Conservation (phyloP, 23 red algal species). For the Porphyridium purpureum region DNA sequence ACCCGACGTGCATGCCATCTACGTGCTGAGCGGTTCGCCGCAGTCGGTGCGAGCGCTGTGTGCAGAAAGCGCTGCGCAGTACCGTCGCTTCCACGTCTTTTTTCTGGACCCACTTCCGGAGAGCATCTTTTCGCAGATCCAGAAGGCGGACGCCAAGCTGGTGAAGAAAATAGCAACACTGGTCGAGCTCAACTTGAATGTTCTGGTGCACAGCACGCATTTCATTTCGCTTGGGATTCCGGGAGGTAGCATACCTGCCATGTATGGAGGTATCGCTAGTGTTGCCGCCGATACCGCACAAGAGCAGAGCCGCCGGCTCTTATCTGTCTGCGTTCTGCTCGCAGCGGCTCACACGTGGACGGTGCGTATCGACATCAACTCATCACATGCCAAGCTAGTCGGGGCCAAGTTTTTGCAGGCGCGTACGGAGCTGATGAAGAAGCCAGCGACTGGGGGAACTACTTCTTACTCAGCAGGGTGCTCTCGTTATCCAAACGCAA, state of each 20-base stretch:
- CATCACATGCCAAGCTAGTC: constrained; percentile 16
- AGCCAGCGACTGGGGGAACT: neutral
- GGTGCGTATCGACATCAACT: constrained; percentile 27
- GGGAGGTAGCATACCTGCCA: constrained; percentile 21
- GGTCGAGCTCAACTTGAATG: constrained; percentile 69
- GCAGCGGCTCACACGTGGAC: constrained; percentile 24
- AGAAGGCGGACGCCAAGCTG: constrained; percentile 18
- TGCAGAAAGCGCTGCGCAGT: constrained; percentile 30
- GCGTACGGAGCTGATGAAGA: constrained; percentile 1
- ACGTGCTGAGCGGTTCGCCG: constrained; percentile 44
- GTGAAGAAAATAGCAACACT: constrained; percentile 36
- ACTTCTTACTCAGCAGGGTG: neutral
- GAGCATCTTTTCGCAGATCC: constrained; percentile 41
- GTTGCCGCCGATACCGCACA: constrained; percentile 24
- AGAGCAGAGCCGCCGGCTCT: constrained; percentile 15
- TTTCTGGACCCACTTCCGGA: constrained; percentile 55
- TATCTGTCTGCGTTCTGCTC: constrained; percentile 17
- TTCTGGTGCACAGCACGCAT: constrained; percentile 52
- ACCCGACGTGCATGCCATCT: constrained; percentile 57
- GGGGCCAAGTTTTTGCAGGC: constrained; percentile 27
- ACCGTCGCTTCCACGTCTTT: constrained; percentile 71
- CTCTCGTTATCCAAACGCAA: constrained; percentile 33
- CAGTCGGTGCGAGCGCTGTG: constrained; percentile 40
- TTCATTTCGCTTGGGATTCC: constrained; percentile 67
- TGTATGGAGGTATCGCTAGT: constrained; percentile 9